Evolutionary conservation across 306 rosid species (phyloP).

Genomic region (Cyamopsis tetragonoloba): DNA sequence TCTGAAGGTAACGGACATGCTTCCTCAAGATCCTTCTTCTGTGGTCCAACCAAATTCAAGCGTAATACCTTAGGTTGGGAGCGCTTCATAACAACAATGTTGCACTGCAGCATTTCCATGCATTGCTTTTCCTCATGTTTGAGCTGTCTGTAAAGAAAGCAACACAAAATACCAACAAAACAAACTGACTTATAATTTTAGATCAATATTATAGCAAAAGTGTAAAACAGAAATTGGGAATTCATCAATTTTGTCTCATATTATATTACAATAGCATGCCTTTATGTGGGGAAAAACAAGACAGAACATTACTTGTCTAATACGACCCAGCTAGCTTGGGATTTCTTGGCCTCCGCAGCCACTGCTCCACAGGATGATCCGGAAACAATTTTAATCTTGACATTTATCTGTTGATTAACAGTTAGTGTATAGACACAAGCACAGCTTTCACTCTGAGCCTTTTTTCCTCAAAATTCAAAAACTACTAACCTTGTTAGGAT

Average conservation of each 20-base stretch:
- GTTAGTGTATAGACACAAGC: neutral
- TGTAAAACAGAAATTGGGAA: neutral
- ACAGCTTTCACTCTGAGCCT: neutral
- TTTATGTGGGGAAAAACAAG: neutral
- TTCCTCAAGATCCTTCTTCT: constrained; percentile 55
- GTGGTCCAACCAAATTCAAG: constrained; percentile 72
- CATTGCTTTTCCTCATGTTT: constrained; percentile 88
- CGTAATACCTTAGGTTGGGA: constrained; percentile 92
- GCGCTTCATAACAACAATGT: constrained; percentile 90
- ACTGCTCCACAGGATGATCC: constrained; percentile 92
- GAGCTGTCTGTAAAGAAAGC: constrained; percentile 60
- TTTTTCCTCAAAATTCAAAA: neutral
- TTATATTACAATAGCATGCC: constrained; percentile 1
- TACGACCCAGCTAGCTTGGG: constrained; percentile 86
- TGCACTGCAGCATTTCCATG: constrained; percentile 94
- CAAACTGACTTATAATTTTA: neutral
- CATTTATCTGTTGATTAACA: constrained; percentile 62
- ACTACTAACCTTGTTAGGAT: constrained; percentile 74
- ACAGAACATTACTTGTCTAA: constrained; percentile 75
- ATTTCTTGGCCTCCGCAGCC: constrained; percentile 82
- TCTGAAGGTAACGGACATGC: constrained; percentile 44
- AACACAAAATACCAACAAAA: constrained; percentile 4
- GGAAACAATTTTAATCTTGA: constrained; percentile 77
- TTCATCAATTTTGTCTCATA: neutral
- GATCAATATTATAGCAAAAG: constrained; percentile 10